Percentiles rank a stretch among this genome's conserved stretches.
phyloP scores from a whole-genome alignment of 1,284 basidiomycete species.

The Boletus sp. region DNA sequence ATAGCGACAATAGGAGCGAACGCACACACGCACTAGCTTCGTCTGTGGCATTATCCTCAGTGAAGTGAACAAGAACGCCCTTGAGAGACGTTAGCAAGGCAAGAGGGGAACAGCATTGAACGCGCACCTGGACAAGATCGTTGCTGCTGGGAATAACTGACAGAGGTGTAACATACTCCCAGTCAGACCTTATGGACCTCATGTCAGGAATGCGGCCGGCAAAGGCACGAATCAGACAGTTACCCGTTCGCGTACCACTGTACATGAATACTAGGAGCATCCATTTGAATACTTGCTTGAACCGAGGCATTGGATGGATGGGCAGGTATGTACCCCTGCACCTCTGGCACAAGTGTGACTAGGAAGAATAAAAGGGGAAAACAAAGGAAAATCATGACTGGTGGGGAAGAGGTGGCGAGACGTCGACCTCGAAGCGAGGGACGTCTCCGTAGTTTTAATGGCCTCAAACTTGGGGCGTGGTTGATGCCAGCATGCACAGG shows the following conservation, averaged over 20 bases:
- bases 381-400: conserved; percentile 16
- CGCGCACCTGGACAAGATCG: conserved; percentile 51
- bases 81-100: conserved; percentile 26
- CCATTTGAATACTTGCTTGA: conserved; percentile 48
- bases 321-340: conserved; percentile 63
- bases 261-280: conserved; percentile 54
- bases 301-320: conserved; percentile 64
- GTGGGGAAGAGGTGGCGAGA: neutral
- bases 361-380: conserved; percentile 9
- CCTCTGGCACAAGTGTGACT: conserved; percentile 8
- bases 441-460: neutral
- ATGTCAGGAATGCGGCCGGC: conserved; percentile 12
- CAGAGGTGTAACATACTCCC: conserved; percentile 56
- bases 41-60: conserved; percentile 49
- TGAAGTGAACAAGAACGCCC: conserved; percentile 79
- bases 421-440: conserved; percentile 19
- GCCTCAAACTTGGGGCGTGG: conserved; percentile 14
- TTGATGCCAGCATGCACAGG: neutral
- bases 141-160: conserved; percentile 44
- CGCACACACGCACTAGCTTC: conserved; percentile 34
- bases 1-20: conserved; percentile 8
- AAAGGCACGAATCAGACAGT: conserved; percentile 10
- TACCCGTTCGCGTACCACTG: conserved; percentile 60
- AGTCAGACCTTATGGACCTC: conserved; percentile 40
- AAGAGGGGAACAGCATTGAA: neutral